Evolutionary conservation across 352 stramenopile genomes (phyloP), one percentile per base, ranked within the genome.

Genomic region (Blastocystis sp.): DNA sequence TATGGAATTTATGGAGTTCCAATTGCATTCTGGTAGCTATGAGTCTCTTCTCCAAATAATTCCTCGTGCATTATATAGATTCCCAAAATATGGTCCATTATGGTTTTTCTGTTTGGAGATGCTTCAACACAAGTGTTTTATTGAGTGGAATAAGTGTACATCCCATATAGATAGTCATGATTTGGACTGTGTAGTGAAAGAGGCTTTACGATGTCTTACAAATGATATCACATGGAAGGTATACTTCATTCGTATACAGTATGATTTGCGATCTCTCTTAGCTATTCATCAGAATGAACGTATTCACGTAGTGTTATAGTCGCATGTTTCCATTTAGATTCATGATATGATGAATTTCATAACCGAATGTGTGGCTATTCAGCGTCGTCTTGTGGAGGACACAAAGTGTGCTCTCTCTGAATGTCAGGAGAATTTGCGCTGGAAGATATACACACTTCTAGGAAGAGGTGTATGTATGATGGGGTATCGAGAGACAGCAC

Each of bases 31-130:
- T 82, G 91, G 92, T 54, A 90, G 91, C 33, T 90, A 91, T 22
- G 90, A 90, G 2, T 91, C 93, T 53, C 93, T 93, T 51, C 90
- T 95, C 40, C 82, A 89, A 48, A 94, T 96, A 70, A 92, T 95
- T 7, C 90, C 95, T 80, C 90, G 84, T 19, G 94, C 94, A 37
- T 89, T 96, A 24, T 90, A 90, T 77, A 92, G 94, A 62, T 93
- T 96, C 69, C 94, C 93, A 44, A 90, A 93, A 48, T 96, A 96
- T 89, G 94, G 94, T 15, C 94, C 94, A 27, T 90, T 97, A 19
- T 97, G 94, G 93, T 97, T 96, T 87, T 92, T 93, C 58, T 93
- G 93, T 13, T 94, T 97, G 75, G 90, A 93, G 19, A 87, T 96
- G 5, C 93, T 93, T 62, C 93, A 97, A 87, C 92, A 91, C 56